Percentiles rank a stretch among this genome's conserved stretches.
These are phyloP conservation scores for Pittosporum tobira DNA, from an alignment of 129 eudicot genomes.

Conservation along the genomic window DNA sequence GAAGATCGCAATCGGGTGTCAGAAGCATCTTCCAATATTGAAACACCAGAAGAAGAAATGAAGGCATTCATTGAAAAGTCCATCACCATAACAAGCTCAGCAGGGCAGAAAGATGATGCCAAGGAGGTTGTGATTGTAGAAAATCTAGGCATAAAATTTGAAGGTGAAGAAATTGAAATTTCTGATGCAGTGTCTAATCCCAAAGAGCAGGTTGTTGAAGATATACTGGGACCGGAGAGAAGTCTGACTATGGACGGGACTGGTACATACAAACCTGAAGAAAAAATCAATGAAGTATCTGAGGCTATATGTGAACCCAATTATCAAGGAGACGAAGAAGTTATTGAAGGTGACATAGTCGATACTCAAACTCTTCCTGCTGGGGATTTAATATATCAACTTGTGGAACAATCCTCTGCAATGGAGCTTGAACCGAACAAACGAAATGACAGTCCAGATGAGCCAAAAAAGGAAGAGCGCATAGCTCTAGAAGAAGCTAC, in stretches of 20 bases:
- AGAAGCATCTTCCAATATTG: conserved; percentile 12
- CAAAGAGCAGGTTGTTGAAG: conserved; percentile 13
- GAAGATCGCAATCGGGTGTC: conserved; percentile 11
- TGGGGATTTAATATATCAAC: conserved; percentile 3
- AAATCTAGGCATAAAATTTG: conserved; percentile 9
- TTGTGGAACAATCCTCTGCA: conserved; percentile 16
- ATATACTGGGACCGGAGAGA: not conserved
- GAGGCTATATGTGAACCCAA: conserved; percentile 5
- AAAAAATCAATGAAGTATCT: conserved; percentile 14
- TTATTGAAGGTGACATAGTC: conserved; percentile 11
- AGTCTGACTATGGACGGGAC: conserved; percentile 9
- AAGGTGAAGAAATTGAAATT: conserved; percentile 4
- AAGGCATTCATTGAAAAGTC: conserved; percentile 9
- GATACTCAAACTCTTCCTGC: not conserved
- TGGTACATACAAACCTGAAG: conserved; percentile 12
- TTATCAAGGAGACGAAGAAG: conserved; percentile 18
- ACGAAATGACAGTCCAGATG: conserved; percentile 15
- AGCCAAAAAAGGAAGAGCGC: conserved; percentile 16
- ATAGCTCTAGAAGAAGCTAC: conserved; percentile 20
- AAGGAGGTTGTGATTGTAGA: conserved; percentile 14
- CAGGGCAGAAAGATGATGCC: conserved; percentile 2
- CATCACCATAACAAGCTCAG: conserved; percentile 2
- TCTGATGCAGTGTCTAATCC: conserved; percentile 17
- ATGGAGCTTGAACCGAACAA: conserved; percentile 16
- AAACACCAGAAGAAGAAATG: conserved; percentile 21